A percentile compares a stretch with the other conserved stretches of the same genome.
Evolutionary conservation across 352 stramenopile species (phyloP).

Genomic region (Phytophthora pinifolia): DNA sequence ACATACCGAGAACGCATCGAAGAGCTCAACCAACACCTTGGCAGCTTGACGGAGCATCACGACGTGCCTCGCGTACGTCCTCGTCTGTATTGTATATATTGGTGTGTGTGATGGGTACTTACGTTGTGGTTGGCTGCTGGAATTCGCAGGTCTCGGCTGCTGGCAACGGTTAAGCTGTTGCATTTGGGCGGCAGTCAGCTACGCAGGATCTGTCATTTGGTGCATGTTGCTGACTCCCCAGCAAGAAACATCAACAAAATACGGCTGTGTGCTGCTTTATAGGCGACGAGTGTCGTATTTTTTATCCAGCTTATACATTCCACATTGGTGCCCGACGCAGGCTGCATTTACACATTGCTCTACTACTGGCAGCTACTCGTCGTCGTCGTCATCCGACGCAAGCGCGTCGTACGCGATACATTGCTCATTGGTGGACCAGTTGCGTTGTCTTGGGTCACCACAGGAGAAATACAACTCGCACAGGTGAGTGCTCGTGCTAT

Average conservation of each 20-base stretch:
- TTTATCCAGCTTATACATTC: slow-evolving; percentile 26
- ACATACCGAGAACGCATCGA: slow-evolving; percentile 94
- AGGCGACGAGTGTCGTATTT: slow-evolving; percentile 17
- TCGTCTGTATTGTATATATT: background rate
- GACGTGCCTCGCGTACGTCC: slow-evolving; percentile 94
- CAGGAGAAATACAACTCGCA: slow-evolving; percentile 80
- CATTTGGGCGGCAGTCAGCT: no score
- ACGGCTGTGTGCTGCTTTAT: slow-evolving; percentile 3
- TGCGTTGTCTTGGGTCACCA: slow-evolving; percentile 55
- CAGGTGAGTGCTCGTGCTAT: slow-evolving; percentile 72
- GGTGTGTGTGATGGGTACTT: background rate
- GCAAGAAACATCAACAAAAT: background rate
- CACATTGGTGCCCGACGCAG: slow-evolving; percentile 9
- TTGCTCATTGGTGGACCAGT: slow-evolving; percentile 61
- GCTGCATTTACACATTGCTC: slow-evolving; percentile 11
- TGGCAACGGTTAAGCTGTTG: slow-evolving; percentile 81
- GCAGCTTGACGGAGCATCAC: slow-evolving; percentile 96
- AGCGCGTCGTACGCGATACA: slow-evolving; percentile 56
- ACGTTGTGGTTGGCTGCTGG: slow-evolving; percentile 2
- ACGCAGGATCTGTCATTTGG: no score
- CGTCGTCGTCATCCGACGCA: slow-evolving; percentile 22
- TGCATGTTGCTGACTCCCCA: background rate
- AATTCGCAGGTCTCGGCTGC: slow-evolving; percentile 72
- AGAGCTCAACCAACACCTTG: slow-evolving; percentile 96
- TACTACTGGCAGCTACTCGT: slow-evolving; percentile 20